Conservation (phyloP, 2,329 filamentous ascomycete species). For the Diaporthe nobilis region DNA sequence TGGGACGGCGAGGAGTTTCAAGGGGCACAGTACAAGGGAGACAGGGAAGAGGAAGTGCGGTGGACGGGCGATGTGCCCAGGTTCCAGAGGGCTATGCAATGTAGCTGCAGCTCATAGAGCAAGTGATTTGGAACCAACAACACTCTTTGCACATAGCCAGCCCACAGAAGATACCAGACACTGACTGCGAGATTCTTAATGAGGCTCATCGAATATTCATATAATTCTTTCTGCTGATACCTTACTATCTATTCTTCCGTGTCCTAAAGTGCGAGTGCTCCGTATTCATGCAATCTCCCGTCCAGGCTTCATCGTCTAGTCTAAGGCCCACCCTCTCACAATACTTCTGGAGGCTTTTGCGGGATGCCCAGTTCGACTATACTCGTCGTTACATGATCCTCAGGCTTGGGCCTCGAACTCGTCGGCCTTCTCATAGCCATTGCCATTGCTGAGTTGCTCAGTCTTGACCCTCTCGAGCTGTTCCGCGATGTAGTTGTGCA, state of each 20-base stretch:
- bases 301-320: background rate
- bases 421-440: conserved; percentile 58
- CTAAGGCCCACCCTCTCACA: background rate
- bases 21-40: conserved; percentile 65
- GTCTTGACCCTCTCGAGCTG: conserved; percentile 82
- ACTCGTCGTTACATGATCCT: background rate
- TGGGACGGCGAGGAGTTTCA: conserved; percentile 72
- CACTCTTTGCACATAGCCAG: conserved; percentile 4
- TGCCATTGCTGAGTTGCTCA: conserved; percentile 59
- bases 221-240: background rate
- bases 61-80: conserved; percentile 90
- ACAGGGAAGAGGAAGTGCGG: conserved; percentile 82
- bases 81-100: conserved; percentile 86
- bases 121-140: background rate
- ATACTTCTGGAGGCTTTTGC: background rate
- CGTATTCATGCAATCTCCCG: conserved; percentile 30
- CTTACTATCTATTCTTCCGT: background rate
- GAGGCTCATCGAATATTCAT: background rate
- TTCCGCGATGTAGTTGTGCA: conserved; percentile 85
- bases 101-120: conserved; percentile 88
- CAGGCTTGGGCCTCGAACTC: conserved; percentile 61
- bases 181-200: background rate
- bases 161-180: conserved; percentile 10
- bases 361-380: background rate
- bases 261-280: conserved; percentile 4